These are phyloP conservation scores for Asterophora lycoperdoides DNA, from an alignment of 768 basidiomycete genomes.

Conservation along the genomic window DNA sequence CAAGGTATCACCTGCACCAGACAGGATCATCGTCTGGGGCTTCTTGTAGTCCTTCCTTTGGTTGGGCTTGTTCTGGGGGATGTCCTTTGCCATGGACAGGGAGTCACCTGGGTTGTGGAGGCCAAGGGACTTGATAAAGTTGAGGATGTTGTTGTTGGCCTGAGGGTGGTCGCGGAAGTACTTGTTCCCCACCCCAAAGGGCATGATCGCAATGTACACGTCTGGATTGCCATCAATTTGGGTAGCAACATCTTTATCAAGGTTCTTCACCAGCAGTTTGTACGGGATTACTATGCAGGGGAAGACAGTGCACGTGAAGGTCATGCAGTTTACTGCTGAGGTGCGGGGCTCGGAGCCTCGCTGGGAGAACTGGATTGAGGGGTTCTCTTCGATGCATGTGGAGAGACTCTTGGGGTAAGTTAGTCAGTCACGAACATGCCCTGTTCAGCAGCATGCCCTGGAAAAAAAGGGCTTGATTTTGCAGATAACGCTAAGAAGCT, in stretches of 20 bases:
- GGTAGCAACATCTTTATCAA: background rate
- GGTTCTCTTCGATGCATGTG: background rate
- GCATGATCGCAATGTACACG: background rate
- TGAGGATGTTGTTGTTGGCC: background rate
- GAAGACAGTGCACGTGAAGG: background rate
- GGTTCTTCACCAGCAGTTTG: conserved; percentile 2
- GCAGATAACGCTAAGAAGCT: too few species aligned
- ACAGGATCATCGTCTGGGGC: conserved; percentile 4
- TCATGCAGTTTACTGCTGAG: background rate
- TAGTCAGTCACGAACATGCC: too few species aligned
- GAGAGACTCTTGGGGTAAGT: too few species aligned
- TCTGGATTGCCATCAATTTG: background rate
- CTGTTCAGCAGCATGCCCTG: too few species aligned
- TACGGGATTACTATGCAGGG: conserved; percentile 1
- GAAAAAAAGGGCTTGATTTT: too few species aligned
- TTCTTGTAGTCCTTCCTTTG: background rate
- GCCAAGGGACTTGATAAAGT: conserved; percentile 2
- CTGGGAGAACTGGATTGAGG: background rate
- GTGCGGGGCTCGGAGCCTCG: background rate
- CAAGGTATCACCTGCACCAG: background rate
- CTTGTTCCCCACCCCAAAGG: background rate
- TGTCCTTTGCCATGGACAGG: background rate
- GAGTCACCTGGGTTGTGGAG: background rate
- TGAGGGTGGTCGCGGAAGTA: background rate
- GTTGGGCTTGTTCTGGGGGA: background rate